Evolutionary conservation across 78 protist species (phyloP), one percentile per base, ranked within the genome.

Genomic region (Isochrysis galbana): DNA sequence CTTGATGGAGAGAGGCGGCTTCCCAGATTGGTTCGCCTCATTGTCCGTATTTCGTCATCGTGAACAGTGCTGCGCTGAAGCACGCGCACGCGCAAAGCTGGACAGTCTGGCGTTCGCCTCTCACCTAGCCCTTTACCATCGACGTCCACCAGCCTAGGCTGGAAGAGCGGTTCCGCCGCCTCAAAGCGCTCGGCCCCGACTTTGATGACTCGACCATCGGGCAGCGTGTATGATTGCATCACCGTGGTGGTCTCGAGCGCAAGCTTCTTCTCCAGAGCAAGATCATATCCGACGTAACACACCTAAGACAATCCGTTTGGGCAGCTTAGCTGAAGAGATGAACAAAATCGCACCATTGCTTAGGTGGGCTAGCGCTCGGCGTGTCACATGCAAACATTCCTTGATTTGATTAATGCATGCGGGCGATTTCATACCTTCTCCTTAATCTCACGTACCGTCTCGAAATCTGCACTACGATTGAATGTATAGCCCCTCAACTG

Each of bases 81-180:
- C n/a, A 19, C n/a, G 67, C 67, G 67, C n/a, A n/a, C n/a, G n/a
- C n/a, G n/a, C n/a, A n/a, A n/a, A n/a, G n/a, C n/a, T n/a, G n/a
- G n/a, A n/a, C n/a, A n/a, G n/a, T n/a, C n/a, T n/a, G n/a, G n/a
- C n/a, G n/a, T n/a, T n/a, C n/a, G n/a, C 74, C 90, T 69, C 91
- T 98, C 99, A 48, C 97, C 97, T 55, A 98, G 87, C 72, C 99
- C 99, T n/a, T 90, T 90, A 91, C 7, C 46, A 48, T 99, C 99
- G 23, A 96, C 96, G 88, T 97, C 99, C 91, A 98, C 93, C 67
- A 96, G 96, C 32, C 77, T 36, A 32, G 99, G 99, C 91, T 98
- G 95, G 98, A 99, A 99, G 93, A 99, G 97, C 7, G 97, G 98
- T 92, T 99, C 99, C 14, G 99, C 96, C 5, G 99, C 99, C 94